A percentile compares a stretch with the other conserved stretches of the same genome.
These are phyloP conservation scores for Quambalaria eucalypti DNA, from an alignment of 1,284 basidiomycete species.

Conservation along the genomic window DNA sequence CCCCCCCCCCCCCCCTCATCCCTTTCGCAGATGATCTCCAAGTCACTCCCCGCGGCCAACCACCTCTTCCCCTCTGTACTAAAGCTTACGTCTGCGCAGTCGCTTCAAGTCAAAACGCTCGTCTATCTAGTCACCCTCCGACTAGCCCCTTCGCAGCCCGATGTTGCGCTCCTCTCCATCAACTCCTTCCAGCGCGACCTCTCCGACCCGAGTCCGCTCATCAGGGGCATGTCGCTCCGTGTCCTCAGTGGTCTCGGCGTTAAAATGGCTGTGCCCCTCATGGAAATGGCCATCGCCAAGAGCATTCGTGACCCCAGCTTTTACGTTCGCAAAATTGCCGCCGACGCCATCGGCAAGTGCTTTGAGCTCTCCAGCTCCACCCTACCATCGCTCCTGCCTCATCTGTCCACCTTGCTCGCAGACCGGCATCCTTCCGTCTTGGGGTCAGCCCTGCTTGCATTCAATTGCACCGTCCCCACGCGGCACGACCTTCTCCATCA, in stretches of 20 bases:
- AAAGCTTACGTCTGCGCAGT: conserved; percentile 43
- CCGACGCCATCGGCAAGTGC: conserved; percentile 71
- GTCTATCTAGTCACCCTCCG: conserved; percentile 94
- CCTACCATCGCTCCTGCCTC: conserved; percentile 54
- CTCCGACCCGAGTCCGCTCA: conserved; percentile 75
- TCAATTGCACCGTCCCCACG: conserved; percentile 40
- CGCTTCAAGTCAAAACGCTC: conserved; percentile 85
- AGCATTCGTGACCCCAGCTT: conserved; percentile 81
- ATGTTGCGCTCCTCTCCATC: conserved; percentile 88
- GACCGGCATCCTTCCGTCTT: conserved; percentile 80
- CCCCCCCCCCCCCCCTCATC: too few species aligned
- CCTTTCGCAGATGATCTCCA: background rate
- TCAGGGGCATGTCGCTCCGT: conserved; percentile 81
- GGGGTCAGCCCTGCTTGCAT: conserved; percentile 75
- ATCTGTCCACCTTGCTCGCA: conserved; percentile 65
- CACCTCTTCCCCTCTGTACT: conserved; percentile 31
- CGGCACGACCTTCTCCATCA: conserved; percentile 67
- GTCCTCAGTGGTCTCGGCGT: conserved; percentile 85
- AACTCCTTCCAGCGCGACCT: conserved; percentile 98
- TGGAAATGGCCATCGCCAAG: conserved; percentile 80
- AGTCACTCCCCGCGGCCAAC: background rate
- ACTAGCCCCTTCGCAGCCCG: conserved; percentile 65
- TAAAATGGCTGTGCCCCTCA: conserved; percentile 73
- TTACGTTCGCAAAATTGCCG: conserved; percentile 84
- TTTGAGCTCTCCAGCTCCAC: conserved; percentile 57